Evolutionary conservation across 768 basidiomycete genomes (phyloP), one percentile per base, ranked within the genome.

Genomic region (Xerocomus brunneocitrinus): DNA sequence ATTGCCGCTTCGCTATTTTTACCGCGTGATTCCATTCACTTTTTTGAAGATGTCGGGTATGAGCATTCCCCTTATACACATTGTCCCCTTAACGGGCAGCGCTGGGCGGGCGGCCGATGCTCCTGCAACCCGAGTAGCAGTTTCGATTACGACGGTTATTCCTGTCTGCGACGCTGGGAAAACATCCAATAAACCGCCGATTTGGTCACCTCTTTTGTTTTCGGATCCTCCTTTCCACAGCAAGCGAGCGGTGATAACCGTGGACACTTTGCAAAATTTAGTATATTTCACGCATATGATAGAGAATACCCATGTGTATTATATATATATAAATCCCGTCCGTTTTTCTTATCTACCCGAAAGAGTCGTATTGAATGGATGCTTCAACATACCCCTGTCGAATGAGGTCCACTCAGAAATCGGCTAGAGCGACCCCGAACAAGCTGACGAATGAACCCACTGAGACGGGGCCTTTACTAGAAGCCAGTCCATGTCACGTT

Each of bases 1-100:
- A 94, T 98, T 53, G 97, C 90, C 43, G 95, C 91, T 0, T 83
- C 95, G 0, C 74, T 99, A 9, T 91, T 98, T 64, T 84, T 91
- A 0, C 83, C 79, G 62, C 92, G 91, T 62, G 86, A 87, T 10
- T 87, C 94, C 68, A 85, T 98, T 46, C 91, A 97, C 69, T 99
- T 92, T 76, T 98, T 98, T 75, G 79, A 87, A 52, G 93, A 98
- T 61, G 93, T 99, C 43, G 95, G 67, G 12, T 67, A 67, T 32
- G 60, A 67, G 25, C 66, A 67, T 14, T n/a, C 60, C 4, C 66
- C 67, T 1, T 68, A 47, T 42, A 68, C 60, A 4, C 66, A 67
- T 25, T 67, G 66, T 35, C 67, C 66, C 5, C 12, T 13, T 9
- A 27, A 62, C 10, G 22, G 2, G 13, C 47, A 59, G n/a, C 67